Percentiles rank a stretch among this genome's conserved stretches.
Conservation (phyloP, 345 rosid genomes). For the Melastoma malabathricum region DNA sequence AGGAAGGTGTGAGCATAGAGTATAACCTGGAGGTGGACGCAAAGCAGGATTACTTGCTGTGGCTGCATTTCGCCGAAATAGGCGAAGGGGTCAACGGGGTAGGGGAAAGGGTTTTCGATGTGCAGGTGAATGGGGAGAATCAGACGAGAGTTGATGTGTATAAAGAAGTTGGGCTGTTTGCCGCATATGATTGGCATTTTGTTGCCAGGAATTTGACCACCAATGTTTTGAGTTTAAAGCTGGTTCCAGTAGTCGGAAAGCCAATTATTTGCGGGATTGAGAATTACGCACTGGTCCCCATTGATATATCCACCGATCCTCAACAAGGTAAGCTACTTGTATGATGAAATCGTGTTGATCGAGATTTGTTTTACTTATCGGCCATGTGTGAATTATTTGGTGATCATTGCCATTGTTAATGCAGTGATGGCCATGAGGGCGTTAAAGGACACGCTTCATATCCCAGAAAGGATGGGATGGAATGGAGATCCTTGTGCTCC, state of each 20-base stretch:
- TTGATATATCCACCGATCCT: constrained; percentile 61
- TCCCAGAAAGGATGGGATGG: constrained; percentile 99
- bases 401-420: constrained; percentile 4
- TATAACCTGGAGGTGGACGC: constrained; percentile 71
- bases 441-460: constrained; percentile 68
- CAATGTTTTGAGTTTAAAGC: constrained; percentile 36
- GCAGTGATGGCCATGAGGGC: constrained; percentile 83
- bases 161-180: constrained; percentile 47
- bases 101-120: constrained; percentile 68
- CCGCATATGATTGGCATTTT: constrained; percentile 45
- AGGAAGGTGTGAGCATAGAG: constrained; percentile 24
- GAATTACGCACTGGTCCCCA: constrained; percentile 78
- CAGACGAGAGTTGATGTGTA: constrained; percentile 61
- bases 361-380: too few relatives aligned
- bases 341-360: too few relatives aligned
- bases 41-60: constrained; percentile 70
- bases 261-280: constrained; percentile 76
- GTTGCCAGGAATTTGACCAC: constrained; percentile 52
- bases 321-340: constrained; percentile 50
- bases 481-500: constrained; percentile 99
- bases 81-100: constrained; percentile 44
- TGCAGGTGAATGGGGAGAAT: constrained; percentile 48
- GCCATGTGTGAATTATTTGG: too few relatives aligned
- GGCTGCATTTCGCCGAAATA: constrained; percentile 95
- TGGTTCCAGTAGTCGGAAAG: constrained; percentile 45